A percentile compares a stretch with the other conserved stretches of the same genome.
phyloP scores from a whole-genome alignment of 1,284 basidiomycete species.

The Apiotrichum laibachii region DNA sequence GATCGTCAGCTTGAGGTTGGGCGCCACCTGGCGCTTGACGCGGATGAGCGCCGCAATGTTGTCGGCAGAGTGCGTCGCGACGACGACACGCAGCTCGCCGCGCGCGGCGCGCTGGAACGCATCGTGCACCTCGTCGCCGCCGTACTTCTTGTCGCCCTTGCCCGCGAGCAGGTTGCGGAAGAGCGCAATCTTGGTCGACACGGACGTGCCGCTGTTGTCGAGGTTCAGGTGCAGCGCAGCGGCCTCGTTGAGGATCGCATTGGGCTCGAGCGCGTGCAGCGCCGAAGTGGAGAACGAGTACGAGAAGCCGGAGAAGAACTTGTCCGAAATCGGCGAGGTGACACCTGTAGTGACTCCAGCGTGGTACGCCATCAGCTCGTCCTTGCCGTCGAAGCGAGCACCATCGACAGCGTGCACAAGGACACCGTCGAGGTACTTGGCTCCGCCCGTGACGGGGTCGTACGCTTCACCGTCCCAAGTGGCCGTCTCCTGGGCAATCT shows the following conservation, averaged over 20 bases:
- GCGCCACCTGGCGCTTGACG: conserved; percentile 69
- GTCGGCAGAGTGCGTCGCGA: conserved; percentile 68
- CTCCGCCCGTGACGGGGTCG: conserved; percentile 49
- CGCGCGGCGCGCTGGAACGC: conserved; percentile 61
- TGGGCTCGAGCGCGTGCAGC: conserved; percentile 61
- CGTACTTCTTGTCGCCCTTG: conserved; percentile 45
- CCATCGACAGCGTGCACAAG: conserved; percentile 70
- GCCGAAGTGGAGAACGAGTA: conserved; percentile 65
- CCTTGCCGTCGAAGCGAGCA: conserved; percentile 65
- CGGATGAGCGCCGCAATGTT: conserved; percentile 70
- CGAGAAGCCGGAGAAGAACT: conserved; percentile 62
- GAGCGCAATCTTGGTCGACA: conserved; percentile 67
- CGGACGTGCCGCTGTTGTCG: conserved; percentile 54
- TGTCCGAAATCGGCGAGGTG: conserved; percentile 45
- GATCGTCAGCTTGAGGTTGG: conserved; percentile 54
- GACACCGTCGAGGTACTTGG: conserved; percentile 56
- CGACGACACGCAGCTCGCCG: conserved; percentile 64
- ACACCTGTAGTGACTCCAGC: conserved; percentile 63
- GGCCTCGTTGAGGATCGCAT: conserved; percentile 65
- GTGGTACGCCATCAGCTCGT: conserved; percentile 59
- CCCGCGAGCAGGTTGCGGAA: conserved; percentile 61
- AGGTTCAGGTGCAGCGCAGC: conserved; percentile 71
- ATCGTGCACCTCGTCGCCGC: conserved; percentile 51
- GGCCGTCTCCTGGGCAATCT: conserved; percentile 58
- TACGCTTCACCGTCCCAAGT: conserved; percentile 61